These are phyloP conservation scores for Laburnicola sp. DNA, from an alignment of 2,329 filamentous ascomycete species.

Conservation along the genomic window DNA sequence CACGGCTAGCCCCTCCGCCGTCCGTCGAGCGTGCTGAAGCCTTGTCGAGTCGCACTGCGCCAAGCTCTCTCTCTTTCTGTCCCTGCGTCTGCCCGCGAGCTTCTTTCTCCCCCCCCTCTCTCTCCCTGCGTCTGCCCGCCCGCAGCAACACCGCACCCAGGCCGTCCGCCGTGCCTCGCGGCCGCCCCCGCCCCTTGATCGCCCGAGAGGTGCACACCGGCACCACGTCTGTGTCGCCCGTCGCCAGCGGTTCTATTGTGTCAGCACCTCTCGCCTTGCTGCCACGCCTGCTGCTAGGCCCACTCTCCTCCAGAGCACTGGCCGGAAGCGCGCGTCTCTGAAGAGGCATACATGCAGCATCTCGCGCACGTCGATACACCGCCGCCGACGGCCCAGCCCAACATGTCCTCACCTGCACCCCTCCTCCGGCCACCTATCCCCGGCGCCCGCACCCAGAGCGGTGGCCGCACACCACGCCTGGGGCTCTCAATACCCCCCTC, in stretches of 20 bases:
- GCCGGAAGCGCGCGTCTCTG: conserved; percentile 1
- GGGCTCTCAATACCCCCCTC: conserved; percentile 90
- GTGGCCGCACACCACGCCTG: conserved; percentile 71
- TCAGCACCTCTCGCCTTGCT: conserved; percentile 7
- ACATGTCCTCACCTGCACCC: conserved; percentile 76
- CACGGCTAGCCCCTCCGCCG: conserved; percentile 8
- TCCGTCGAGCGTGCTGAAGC: conserved; percentile 28
- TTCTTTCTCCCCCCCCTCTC: conserved; percentile 1
- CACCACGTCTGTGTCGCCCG: no score
- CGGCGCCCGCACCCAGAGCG: conserved; percentile 61
- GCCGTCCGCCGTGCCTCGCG: conserved; percentile 28
- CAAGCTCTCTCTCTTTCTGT: conserved; percentile 3
- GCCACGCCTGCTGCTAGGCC: background rate
- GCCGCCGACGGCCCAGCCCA: conserved; percentile 38
- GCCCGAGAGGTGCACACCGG: conserved; percentile 20
- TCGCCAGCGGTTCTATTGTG: no score
- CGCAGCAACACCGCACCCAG: conserved; percentile 12
- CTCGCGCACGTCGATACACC: conserved; percentile 21
- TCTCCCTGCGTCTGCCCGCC: conserved; percentile 6
- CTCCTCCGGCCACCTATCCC: conserved; percentile 82
- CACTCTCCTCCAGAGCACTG: background rate
- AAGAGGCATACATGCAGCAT: conserved; percentile 31
- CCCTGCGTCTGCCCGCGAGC: no score
- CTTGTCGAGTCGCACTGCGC: conserved; percentile 20
- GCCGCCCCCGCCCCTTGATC: conserved; percentile 34